Evolutionary conservation across 2,329 filamentous ascomycete species (phyloP), one percentile per base, ranked within the genome.

Genomic region (Arthroderma sp.): DNA sequence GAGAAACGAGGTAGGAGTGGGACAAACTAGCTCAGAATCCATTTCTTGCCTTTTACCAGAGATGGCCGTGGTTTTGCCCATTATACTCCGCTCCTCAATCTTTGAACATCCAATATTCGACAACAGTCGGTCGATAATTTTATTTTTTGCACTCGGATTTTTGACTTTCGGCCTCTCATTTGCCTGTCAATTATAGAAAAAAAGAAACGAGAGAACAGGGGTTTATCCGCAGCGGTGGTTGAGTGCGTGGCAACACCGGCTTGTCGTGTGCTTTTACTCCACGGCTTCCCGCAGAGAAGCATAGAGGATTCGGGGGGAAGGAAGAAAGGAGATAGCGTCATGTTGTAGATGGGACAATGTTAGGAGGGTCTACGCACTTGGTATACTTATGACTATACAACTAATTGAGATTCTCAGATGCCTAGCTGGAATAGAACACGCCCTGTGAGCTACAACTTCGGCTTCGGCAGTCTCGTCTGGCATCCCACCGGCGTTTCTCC

Each of bases 41-140:
- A 83, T 81, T 81, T 83, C 82, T 85, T 85, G 82, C 81, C 81
- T 84, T 86, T 86, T 86, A 86, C 83, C 83, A 86, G 83, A 85
- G 83, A 82, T 84, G 82, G 81, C 83, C 82, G 81, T 84, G 82
- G 81, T 71, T 74, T 67, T 76, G 76, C 76, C 76, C 77, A 80
- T 72, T 72, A 79, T 66, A 79, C 78, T 79, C 79, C 77, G 76
- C 74, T 81, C 67, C 66, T 66, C 65, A 81, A 80, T 81, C 78
- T 81, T 81, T 81, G 79, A 77, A 79, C 73, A 55, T 4, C 25
- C 61, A 5, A 55, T 64, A 66, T 69, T n/a, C 71, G 73, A 75
- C 74, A 71, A 73, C 57, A 73, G 70, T 66, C 59, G 66, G 71
- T 76, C 71, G 72, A 73, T 70, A 65, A 65, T 65, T 70, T 65